Conservation (phyloP, 2,329 filamentous ascomycete species). For the Esteya vermicola region DNA sequence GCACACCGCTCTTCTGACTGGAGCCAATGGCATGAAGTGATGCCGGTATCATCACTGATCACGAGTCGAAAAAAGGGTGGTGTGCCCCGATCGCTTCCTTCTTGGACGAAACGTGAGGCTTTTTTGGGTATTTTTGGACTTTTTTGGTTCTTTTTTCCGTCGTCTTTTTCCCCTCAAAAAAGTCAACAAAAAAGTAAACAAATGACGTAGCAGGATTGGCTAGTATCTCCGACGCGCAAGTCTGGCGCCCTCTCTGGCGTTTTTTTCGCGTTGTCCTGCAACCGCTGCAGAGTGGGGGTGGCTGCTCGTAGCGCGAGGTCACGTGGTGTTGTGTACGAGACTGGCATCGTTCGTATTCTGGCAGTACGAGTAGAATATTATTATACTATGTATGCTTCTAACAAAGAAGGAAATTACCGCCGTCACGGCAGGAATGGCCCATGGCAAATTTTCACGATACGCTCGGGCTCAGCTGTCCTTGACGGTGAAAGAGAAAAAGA, state of each 20-base stretch:
- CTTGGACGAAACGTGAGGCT: no score
- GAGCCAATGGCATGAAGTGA: no score
- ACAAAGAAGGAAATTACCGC: not conserved
- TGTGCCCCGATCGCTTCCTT: no score
- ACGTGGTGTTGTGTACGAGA: not conserved
- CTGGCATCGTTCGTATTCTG: not conserved
- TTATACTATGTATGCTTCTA: not conserved
- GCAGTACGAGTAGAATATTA: not conserved
- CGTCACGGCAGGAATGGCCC: no score
- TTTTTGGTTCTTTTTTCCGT: no score
- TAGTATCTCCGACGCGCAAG: not conserved
- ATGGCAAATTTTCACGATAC: no score
- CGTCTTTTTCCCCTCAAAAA: no score
- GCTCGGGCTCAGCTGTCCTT: no score
- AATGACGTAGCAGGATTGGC: slow-evolving; percentile 5
- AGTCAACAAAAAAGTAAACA: slow-evolving; percentile 6
- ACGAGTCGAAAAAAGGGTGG: no score
- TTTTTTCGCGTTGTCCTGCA: not conserved
- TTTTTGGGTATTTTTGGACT: no score
- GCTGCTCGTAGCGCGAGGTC: not conserved
- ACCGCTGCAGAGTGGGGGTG: not conserved
- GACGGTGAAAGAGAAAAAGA: not conserved
- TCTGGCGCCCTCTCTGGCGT: not conserved
- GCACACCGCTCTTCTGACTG: no score
- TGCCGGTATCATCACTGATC: no score